Evolutionary conservation across 441 rosid genomes (phyloP).

Genomic region (Corymbia calophylla): DNA sequence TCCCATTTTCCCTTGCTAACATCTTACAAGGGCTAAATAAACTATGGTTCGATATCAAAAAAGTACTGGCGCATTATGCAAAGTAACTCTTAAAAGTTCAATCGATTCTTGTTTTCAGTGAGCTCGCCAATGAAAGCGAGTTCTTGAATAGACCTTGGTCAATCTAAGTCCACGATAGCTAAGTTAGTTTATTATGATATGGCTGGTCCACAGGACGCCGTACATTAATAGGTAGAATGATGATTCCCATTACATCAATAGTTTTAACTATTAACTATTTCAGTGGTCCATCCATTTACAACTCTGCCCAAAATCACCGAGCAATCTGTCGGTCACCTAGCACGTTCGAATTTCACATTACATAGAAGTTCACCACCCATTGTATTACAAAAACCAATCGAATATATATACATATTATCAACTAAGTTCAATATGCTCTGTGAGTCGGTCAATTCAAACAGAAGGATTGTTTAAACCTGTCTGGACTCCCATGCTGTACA

Average conservation of each 20-base stretch:
- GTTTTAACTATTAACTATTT: neutral
- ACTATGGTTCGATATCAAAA: neutral
- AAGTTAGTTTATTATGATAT: neutral
- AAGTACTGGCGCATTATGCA: neutral
- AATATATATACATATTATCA: neutral
- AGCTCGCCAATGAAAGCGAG: neutral
- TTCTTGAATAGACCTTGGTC: neutral
- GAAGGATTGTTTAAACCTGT: neutral
- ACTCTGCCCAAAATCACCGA: neutral
- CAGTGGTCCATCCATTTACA: neutral
- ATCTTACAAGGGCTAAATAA: neutral
- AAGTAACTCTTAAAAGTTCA: neutral
- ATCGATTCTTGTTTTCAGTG: neutral
- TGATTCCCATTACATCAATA: neutral
- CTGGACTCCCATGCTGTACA: neutral
- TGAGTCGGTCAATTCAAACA: neutral
- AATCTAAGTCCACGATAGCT: neutral
- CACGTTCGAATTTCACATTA: neutral
- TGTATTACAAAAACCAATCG: neutral
- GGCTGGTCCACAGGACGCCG: neutral
- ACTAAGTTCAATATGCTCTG: neutral
- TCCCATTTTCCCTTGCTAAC: neutral
- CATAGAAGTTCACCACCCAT: neutral
- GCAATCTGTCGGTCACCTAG: neutral
- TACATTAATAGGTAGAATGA: neutral